phyloP scores from a whole-genome alignment of 2,329 filamentous ascomycete species.

The Aureobasidium namibiae region DNA sequence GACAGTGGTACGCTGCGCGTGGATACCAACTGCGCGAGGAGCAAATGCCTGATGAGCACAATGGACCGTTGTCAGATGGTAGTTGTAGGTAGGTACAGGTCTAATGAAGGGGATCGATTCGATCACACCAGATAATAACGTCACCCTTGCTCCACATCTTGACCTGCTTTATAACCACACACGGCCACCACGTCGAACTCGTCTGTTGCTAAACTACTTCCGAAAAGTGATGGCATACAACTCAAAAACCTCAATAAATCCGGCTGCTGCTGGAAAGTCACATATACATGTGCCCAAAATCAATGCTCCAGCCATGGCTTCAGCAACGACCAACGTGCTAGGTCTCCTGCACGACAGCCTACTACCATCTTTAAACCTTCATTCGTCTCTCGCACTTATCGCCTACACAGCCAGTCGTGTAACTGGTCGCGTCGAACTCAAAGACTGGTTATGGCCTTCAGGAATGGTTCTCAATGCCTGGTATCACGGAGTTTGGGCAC shows the following conservation, averaged over 20 bases:
- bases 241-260: not conserved
- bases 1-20: no score
- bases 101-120: not conserved
- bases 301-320: not conserved
- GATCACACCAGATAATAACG: not conserved
- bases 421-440: conserved; percentile 49
- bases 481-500: conserved; percentile 51
- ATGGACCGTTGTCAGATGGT: no score
- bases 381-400: conserved; percentile 44
- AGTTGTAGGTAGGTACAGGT: no score
- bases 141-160: not conserved
- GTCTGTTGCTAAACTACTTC: not conserved
- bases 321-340: conserved; percentile 18
- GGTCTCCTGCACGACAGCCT: conserved; percentile 43
- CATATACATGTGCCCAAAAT: not conserved
- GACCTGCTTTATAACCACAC: not conserved
- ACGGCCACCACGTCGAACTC: not conserved
- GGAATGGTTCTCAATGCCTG: conserved; percentile 47
- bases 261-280: not conserved
- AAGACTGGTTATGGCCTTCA: conserved; percentile 52
- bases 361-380: conserved; percentile 46
- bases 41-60: no score
- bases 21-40: no score
- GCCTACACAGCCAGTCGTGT: conserved; percentile 45
- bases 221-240: not conserved